These are phyloP conservation scores for Euphorbia neoarborescens DNA, from an alignment of 441 rosid genomes.

Conservation along the genomic window DNA sequence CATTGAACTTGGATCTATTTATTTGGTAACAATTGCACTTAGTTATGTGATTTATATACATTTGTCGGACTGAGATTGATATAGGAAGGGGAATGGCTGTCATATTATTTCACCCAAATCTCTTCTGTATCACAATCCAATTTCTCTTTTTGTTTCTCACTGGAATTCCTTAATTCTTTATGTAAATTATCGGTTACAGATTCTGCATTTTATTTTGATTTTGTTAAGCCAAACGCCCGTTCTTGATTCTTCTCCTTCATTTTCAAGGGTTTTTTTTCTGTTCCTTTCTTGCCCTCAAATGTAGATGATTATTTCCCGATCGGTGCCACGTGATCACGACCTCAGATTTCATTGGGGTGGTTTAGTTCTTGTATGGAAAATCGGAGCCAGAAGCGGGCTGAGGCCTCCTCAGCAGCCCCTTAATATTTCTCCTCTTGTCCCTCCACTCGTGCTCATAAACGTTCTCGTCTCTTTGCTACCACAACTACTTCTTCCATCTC, in stretches of 20 bases:
- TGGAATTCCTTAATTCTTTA: background rate
- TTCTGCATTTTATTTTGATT: background rate
- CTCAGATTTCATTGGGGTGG: conserved; percentile 28
- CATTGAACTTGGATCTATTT: no score
- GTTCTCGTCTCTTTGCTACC: conserved; percentile 51
- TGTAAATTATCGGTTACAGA: background rate
- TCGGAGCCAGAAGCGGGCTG: conserved; percentile 99
- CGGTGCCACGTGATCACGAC: conserved; percentile 44
- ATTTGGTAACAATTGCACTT: no score
- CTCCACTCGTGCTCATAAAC: conserved; percentile 70
- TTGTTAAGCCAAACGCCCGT: background rate
- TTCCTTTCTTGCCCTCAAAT: conserved; percentile 11
- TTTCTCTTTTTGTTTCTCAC: background rate
- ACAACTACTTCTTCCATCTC: conserved; percentile 21
- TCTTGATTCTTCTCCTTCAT: background rate
- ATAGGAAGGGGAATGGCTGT: no score
- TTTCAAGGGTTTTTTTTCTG: background rate
- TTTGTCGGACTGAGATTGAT: no score
- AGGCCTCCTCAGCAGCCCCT: conserved; percentile 99
- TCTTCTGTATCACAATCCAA: background rate
- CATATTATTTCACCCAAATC: background rate
- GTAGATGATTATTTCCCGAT: conserved; percentile 28
- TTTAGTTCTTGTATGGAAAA: conserved; percentile 95
- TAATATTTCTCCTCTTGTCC: conserved; percentile 70
- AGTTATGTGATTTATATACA: no score